Evolutionary conservation across 106 monocot genomes (phyloP).

Genomic region (Apostasia shenzhenica): DNA sequence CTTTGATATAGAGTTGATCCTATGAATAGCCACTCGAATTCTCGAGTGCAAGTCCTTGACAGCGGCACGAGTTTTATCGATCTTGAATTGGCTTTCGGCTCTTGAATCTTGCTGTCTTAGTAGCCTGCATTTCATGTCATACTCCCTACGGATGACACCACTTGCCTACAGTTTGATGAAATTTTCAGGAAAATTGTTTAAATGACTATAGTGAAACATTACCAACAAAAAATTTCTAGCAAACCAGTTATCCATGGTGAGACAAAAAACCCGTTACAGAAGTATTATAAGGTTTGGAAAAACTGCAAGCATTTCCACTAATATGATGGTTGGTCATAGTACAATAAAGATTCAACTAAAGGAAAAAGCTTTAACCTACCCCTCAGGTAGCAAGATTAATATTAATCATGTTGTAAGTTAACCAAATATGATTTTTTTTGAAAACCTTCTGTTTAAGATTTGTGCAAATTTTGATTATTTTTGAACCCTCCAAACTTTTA

Average conservation of each 20-base stretch:
- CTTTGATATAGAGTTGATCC: conserved; percentile 88
- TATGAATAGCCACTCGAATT: conserved; percentile 77
- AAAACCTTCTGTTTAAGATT: no score
- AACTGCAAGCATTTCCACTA: no score
- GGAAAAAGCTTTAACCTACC: no score
- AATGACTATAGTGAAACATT: background rate
- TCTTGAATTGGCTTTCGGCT: conserved; percentile 40
- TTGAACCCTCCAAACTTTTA: no score
- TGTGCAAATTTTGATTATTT: no score
- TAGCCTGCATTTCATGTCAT: conserved; percentile 74
- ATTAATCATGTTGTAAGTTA: no score
- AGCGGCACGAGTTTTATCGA: conserved; percentile 79
- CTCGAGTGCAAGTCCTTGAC: conserved; percentile 94
- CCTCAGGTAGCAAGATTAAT: no score
- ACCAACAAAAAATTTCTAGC: background rate
- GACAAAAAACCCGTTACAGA: no score
- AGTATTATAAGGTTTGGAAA: no score
- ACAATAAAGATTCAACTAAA: no score
- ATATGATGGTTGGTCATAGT: no score
- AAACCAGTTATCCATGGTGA: background rate
- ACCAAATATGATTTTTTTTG: no score
- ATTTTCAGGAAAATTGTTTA: background rate
- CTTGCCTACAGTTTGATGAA: conserved; percentile 50
- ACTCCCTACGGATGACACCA: conserved; percentile 68
- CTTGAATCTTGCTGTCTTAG: conserved; percentile 62